Percentiles rank a stretch among this genome's conserved stretches.
These are phyloP conservation scores for Rostrohypoxylon terebratum DNA, from an alignment of 495 filamentous ascomycete species.

Conservation along the genomic window DNA sequence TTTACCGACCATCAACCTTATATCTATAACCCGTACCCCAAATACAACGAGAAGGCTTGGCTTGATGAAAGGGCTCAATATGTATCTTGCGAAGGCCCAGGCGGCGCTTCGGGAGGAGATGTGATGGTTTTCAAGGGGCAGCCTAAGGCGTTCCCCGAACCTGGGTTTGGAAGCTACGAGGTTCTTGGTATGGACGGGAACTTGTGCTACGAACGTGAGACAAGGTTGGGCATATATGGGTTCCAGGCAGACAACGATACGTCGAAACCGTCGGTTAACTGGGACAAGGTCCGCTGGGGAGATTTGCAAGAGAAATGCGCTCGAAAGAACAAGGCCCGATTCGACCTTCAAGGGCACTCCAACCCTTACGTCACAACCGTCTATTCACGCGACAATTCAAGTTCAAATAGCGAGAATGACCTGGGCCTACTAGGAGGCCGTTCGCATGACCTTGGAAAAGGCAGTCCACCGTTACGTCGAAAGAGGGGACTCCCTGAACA, in stretches of 20 bases:
- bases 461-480: constrained; percentile 5
- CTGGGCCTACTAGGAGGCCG: constrained; percentile 15
- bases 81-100: constrained; percentile 54
- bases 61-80: constrained; percentile 42
- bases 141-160: constrained; percentile 76
- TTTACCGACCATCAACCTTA: constrained; percentile 52
- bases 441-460: constrained; percentile 11
- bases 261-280: constrained; percentile 62
- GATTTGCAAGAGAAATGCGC: constrained; percentile 73
- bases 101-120: constrained; percentile 49
- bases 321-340: constrained; percentile 72
- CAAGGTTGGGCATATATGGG: constrained; percentile 85
- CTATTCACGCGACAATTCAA: constrained; percentile 45
- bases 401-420: constrained; percentile 20
- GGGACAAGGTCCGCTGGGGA: constrained; percentile 78
- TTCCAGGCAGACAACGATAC: constrained; percentile 60
- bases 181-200: constrained; percentile 79
- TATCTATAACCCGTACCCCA: constrained; percentile 63
- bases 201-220: constrained; percentile 92
- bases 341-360: constrained; percentile 46
- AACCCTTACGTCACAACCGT: constrained; percentile 50
- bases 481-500: constrained; percentile 26
- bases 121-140: constrained; percentile 68
- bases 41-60: constrained; percentile 57
- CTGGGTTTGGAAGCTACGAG: constrained; percentile 81